These are phyloP conservation scores for Phoma sp. DNA, from an alignment of 2,329 filamentous ascomycete genomes.

Conservation along the genomic window DNA sequence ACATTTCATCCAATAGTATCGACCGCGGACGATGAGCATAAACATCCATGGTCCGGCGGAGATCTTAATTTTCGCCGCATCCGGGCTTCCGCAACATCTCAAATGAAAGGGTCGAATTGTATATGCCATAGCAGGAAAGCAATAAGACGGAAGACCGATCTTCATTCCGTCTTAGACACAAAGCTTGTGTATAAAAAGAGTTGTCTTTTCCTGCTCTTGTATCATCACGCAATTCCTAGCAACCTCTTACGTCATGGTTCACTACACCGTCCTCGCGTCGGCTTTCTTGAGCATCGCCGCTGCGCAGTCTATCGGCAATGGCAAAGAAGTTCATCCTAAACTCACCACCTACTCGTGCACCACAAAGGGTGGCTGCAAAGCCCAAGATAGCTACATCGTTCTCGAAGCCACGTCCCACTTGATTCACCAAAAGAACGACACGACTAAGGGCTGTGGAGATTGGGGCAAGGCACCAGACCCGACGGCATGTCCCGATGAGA, in stretches of 20 bases:
- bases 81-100: neutral
- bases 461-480: slow-evolving; percentile 47
- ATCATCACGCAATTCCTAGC: slow-evolving; percentile 12
- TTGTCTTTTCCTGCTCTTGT: slow-evolving; percentile 2
- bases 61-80: neutral
- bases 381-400: slow-evolving; percentile 58
- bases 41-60: neutral
- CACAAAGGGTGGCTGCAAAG: slow-evolving; percentile 57
- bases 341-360: slow-evolving; percentile 63
- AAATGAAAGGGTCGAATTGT: slow-evolving; percentile 5
- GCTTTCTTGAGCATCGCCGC: slow-evolving; percentile 36
- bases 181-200: slow-evolving; percentile 14
- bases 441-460: slow-evolving; percentile 42
- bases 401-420: slow-evolving; percentile 58
- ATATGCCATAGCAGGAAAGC: neutral
- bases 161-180: slow-evolving; percentile 3
- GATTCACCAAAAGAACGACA: slow-evolving; percentile 52
- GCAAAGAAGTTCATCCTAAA: slow-evolving; percentile 59
- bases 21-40: neutral
- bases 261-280: slow-evolving; percentile 34
- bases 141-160: slow-evolving; percentile 6
- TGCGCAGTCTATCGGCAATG: slow-evolving; percentile 42
- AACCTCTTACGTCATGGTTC: slow-evolving; percentile 27
- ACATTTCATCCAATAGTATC: neutral
- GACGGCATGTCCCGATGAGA: slow-evolving; percentile 57